Evolutionary conservation across 176 grass and related monocot species (phyloP).

Genomic region (Sorghum bicolor): Sorghum_bicolor_NCBIv3 NC_012878.2:10597001-10597500

Average conservation of each 20-base stretch:
- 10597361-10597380: too few relatives aligned
- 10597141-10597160: not conserved
- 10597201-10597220: constrained; percentile 34
- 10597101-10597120: not conserved
- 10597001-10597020: not conserved
- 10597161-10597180: not conserved
- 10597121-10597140: constrained; percentile 3
- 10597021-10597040: not conserved
- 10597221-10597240: not conserved
- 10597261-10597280: constrained; percentile 28
- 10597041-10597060: constrained; percentile 4
- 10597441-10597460: not conserved
- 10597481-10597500: too few relatives aligned
- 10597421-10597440: not conserved
- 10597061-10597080: not conserved
- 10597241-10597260: not conserved
- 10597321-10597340: not conserved
- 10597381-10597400: not conserved
- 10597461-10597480: not conserved
- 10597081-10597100: not conserved
- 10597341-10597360: not conserved
- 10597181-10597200: not conserved
- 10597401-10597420: too few relatives aligned
- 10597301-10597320: not conserved
- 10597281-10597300: constrained; percentile 24